Conservation (phyloP, 495 filamentous ascomycete genomes). For the Parathielavia appendiculata region DNA sequence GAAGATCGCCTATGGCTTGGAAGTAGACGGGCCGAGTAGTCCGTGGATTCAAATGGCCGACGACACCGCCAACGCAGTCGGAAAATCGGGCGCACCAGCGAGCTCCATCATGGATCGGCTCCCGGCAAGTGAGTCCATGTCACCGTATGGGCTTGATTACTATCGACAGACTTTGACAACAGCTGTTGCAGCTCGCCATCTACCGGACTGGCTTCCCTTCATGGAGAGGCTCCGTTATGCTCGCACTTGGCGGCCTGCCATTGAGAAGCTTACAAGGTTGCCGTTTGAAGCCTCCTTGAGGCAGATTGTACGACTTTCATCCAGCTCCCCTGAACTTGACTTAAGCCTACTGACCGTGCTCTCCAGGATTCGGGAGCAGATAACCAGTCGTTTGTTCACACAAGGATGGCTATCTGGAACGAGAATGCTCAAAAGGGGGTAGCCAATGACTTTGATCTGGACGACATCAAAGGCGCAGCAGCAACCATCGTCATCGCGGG, state of each 20-base stretch:
- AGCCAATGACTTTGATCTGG: constrained; percentile 36
- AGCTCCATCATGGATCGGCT: constrained; percentile 46
- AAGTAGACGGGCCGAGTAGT: constrained; percentile 36
- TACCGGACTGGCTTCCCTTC: constrained; percentile 41
- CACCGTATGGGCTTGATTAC: neutral
- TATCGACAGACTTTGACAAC: neutral
- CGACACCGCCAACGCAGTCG: constrained; percentile 39
- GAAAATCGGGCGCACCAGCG: constrained; percentile 42
- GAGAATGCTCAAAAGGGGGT: constrained; percentile 24
- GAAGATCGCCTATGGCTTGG: constrained; percentile 43
- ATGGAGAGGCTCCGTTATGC: constrained; percentile 37
- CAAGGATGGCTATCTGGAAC: constrained; percentile 26
- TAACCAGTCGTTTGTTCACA: constrained; percentile 33
- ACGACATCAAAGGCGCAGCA: constrained; percentile 47
- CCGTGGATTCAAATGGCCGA: constrained; percentile 43
- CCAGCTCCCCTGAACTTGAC: neutral
- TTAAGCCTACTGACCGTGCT: neutral
- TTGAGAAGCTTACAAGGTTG: constrained; percentile 31
- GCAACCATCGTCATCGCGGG: constrained; percentile 49
- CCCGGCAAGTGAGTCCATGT: constrained; percentile 30
- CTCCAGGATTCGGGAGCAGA: constrained; percentile 17
- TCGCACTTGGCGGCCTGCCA: constrained; percentile 34
- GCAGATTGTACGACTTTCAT: constrained; percentile 22
- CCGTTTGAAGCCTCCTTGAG: constrained; percentile 30
- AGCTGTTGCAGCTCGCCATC: constrained; percentile 29